Conservation (phyloP, 2,329 filamentous ascomycete genomes). For the Pyrenophora tritici-repentis region DNA sequence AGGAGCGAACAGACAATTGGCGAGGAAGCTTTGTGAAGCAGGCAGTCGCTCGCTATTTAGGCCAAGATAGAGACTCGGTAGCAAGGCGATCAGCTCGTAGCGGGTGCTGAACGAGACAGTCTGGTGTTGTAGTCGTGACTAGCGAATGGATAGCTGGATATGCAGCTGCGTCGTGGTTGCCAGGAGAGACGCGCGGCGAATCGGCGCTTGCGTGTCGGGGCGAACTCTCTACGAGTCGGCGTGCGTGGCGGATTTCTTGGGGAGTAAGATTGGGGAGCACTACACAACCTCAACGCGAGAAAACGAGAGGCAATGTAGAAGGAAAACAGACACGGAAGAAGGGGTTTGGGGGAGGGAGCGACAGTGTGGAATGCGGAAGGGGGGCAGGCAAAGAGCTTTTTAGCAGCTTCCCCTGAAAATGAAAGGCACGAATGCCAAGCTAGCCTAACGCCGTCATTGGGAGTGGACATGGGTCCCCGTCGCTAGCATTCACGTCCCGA, state of each 20-base stretch:
- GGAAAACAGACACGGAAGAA: slow-evolving; percentile 27
- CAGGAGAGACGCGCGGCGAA: slow-evolving; percentile 42
- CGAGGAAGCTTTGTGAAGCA: slow-evolving; percentile 16
- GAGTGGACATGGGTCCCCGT: slow-evolving; percentile 31
- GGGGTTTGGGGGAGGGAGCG: slow-evolving; percentile 31
- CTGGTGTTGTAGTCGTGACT: slow-evolving; percentile 22
- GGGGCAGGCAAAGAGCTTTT: slow-evolving; percentile 37
- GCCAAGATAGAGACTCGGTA: slow-evolving; percentile 1
- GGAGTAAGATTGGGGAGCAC: slow-evolving; percentile 25
- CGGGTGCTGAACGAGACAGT: slow-evolving; percentile 18
- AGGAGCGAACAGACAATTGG: slow-evolving; percentile 23
- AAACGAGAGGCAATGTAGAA: slow-evolving; percentile 40
- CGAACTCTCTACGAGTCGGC: slow-evolving; percentile 10
- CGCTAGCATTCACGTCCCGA: slow-evolving; percentile 27
- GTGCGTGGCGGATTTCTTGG: slow-evolving; percentile 25
- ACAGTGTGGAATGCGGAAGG: slow-evolving; percentile 37
- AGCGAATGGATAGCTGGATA: slow-evolving; percentile 38
- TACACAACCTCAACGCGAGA: slow-evolving; percentile 26
- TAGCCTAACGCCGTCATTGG: slow-evolving; percentile 30
- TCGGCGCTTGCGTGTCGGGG: slow-evolving; percentile 30
- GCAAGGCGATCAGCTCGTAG: slow-evolving; percentile 26
- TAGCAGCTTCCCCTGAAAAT: slow-evolving; percentile 40
- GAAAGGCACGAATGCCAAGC: slow-evolving; percentile 33
- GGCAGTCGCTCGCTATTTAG: slow-evolving; percentile 13
- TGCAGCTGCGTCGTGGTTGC: slow-evolving; percentile 37